phyloP scores from a whole-genome alignment of 345 rosid species.

The Linum lewisii region DNA sequence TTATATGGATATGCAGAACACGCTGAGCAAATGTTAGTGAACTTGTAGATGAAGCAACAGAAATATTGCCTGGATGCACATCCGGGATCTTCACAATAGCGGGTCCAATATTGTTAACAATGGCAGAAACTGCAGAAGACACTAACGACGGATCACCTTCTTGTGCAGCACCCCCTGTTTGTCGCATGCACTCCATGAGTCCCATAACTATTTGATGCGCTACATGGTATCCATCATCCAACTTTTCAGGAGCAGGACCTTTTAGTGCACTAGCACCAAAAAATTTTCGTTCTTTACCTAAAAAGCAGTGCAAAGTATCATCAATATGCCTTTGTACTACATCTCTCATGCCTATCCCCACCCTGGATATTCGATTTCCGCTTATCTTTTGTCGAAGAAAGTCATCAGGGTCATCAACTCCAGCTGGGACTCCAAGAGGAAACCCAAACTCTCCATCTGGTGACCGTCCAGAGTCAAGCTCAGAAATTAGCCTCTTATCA shows the following conservation, averaged over 20 bases:
- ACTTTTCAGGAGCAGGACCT: constrained; percentile 43
- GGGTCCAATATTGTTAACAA: constrained; percentile 60
- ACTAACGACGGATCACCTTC: constrained; percentile 97
- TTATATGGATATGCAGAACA: constrained; percentile 69
- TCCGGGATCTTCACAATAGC: constrained; percentile 65
- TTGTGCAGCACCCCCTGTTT: constrained; percentile 95
- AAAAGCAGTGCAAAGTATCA: constrained; percentile 44
- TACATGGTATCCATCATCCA: constrained; percentile 61
- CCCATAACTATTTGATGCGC: constrained; percentile 75
- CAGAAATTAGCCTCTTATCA: constrained; percentile 79
- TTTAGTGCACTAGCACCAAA: constrained; percentile 45
- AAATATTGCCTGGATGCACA: constrained; percentile 38
- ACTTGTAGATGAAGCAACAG: constrained; percentile 39
- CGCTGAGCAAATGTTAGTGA: constrained; percentile 50
- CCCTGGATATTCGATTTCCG: constrained; percentile 28
- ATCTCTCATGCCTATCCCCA: constrained; percentile 75
- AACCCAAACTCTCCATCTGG: constrained; percentile 8
- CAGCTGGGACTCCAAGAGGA: constrained; percentile 9
- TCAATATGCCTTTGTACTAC: constrained; percentile 65
- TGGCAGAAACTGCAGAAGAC: constrained; percentile 84
- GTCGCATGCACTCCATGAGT: constrained; percentile 72
- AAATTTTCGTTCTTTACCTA: constrained; percentile 55
- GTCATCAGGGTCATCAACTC: constrained; percentile 9
- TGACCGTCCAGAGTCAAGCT: constrained; percentile 73
- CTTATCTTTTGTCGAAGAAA: constrained; percentile 9